Evolutionary conservation across 2,329 filamentous ascomycete species (phyloP).

Genomic region (Graphilbum sp.): DNA sequence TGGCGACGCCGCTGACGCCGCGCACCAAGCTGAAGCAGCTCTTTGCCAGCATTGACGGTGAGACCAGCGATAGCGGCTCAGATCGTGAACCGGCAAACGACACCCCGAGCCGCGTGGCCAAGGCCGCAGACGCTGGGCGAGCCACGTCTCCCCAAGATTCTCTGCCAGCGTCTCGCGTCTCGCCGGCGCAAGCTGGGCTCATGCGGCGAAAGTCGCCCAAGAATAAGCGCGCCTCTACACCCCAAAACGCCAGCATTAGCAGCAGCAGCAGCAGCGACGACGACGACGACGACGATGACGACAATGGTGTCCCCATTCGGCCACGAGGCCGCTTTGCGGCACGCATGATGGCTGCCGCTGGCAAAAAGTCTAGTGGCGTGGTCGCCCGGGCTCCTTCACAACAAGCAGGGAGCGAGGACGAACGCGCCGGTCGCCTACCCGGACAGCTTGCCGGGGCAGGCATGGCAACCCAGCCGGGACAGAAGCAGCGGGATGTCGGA

Average conservation of each 20-base stretch:
- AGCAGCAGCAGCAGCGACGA: slow-evolving; percentile 2
- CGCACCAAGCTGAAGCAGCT: slow-evolving; percentile 38
- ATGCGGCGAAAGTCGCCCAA: no score
- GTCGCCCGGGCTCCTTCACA: no score
- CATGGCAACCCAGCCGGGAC: slow-evolving; percentile 11
- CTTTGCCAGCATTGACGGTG: slow-evolving; percentile 9
- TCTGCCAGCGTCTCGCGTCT: background rate
- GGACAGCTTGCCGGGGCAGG: slow-evolving; percentile 14
- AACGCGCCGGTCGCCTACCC: slow-evolving; percentile 27
- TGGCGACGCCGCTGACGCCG: slow-evolving; percentile 32
- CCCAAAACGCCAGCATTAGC: background rate
- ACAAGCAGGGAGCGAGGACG: slow-evolving; percentile 21
- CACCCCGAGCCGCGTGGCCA: background rate
- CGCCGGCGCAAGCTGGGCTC: background rate
- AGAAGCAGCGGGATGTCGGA: slow-evolving; percentile 9
- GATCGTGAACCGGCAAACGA: background rate
- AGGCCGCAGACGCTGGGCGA: background rate
- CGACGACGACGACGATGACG: slow-evolving; percentile 11
- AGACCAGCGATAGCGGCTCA: slow-evolving; percentile 2
- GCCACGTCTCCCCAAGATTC: background rate
- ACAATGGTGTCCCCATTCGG: slow-evolving; percentile 24
- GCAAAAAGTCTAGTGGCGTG: background rate
- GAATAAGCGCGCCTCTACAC: no score
- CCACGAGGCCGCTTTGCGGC: slow-evolving; percentile 50
- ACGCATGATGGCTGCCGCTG: slow-evolving; percentile 32